Evolutionary conservation across 805 yeast species (phyloP), one percentile per base, ranked within the genome.

Genomic region (Sungouiella blattae): DNA sequence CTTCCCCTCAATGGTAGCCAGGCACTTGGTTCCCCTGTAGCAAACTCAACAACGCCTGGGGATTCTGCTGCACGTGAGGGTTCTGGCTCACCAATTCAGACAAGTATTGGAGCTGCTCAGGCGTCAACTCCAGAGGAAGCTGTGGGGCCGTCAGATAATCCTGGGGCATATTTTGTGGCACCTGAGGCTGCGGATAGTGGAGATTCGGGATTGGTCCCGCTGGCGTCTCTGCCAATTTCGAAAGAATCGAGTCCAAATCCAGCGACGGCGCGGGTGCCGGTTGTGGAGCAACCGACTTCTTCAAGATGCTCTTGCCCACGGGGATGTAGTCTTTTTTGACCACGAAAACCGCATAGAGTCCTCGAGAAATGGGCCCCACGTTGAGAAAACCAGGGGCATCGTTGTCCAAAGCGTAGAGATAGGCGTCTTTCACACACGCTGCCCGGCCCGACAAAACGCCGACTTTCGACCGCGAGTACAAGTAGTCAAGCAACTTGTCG

Each of bases 381-480:
- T 28, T 16, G 22, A 28, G 18, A n/a, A 17, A 28, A 15, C 25
- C 15, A 6, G 47, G 47, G 18, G 36, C 30, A 11, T 27, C 27
- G 11, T 26, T 39, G 26, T 29, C 38, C 21, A 72, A 36, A 1
- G 80, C 70, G 18, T 80, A 55, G 35, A 83, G 43, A 52, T 82
- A 83, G 6, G 82, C 71, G 55, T 83, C 89, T 47, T 80, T 81
- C 26, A 79, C 80, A 45, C 67, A 64, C 6, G 54, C 41, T 1
- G 77, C 74, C 34, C 64, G 64, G 13, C 62, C 65, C 9, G 75
- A 70, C 29, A 83, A 61, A 12, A 81, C 87, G 1, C 87, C 89
- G 33, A 73, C 77, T 50, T 76, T 76, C 18, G 55, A 48, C 18
- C 73, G 59, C 5, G 58, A 49, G 26, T 58, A 49, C 46, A 78